Conservation (phyloP, 1,139 yeast species). For the Meyerozyma athensensis region DNA sequence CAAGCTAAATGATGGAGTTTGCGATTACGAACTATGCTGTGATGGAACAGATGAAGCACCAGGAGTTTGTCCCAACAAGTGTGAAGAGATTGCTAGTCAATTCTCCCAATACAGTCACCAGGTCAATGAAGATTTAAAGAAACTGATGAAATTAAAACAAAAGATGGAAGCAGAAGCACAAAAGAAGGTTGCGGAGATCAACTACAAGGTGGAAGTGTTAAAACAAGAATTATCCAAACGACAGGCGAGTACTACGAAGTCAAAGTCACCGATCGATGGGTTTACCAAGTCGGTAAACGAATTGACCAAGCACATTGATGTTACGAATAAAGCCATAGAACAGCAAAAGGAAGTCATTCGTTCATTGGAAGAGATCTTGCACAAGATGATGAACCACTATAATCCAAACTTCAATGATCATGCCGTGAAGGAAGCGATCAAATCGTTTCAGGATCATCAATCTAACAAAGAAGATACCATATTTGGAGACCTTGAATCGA, state of each 20-base stretch:
- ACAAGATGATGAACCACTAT: constrained; percentile 49
- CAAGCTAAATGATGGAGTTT: constrained; percentile 82
- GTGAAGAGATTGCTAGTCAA: constrained; percentile 43
- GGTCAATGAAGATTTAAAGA: constrained; percentile 14
- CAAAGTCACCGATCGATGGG: not conserved
- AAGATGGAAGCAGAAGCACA: constrained; percentile 11
- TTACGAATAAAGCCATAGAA: constrained; percentile 16
- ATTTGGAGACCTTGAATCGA: not conserved
- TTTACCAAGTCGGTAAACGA: constrained; percentile 10
- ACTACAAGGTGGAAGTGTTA: constrained; percentile 19
- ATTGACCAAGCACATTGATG: constrained; percentile 19
- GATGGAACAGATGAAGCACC: constrained; percentile 85
- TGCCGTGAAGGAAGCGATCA: constrained; percentile 74
- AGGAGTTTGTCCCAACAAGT: constrained; percentile 52
- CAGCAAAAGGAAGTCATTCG: constrained; percentile 14
- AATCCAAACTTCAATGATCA: constrained; percentile 90
- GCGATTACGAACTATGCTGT: constrained; percentile 88
- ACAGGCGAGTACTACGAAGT: not conserved
- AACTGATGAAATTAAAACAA: constrained; percentile 21
- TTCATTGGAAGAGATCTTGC: constrained; percentile 41
- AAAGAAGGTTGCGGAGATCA: constrained; percentile 9
- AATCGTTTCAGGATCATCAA: constrained; percentile 51
- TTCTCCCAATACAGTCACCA: constrained; percentile 18
- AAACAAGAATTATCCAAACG: constrained; percentile 22
- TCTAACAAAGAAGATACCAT: constrained; percentile 25